Conservation (phyloP, 768 basidiomycete genomes). For the Tylopilus cervinicoccineus region DNA sequence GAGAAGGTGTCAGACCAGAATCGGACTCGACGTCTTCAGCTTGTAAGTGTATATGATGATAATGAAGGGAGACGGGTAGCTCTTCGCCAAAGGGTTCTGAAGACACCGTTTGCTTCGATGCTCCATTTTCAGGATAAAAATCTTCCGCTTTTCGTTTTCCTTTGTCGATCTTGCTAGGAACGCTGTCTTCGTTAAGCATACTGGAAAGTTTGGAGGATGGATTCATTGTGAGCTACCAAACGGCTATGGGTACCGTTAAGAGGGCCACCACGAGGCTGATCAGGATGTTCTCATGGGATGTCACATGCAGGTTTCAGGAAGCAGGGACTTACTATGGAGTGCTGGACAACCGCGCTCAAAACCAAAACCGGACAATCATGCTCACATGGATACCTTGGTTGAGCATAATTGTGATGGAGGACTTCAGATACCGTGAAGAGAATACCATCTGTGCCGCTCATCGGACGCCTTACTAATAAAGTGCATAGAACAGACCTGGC, state of each 20-base stretch:
- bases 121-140: background rate
- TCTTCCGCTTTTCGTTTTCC: constrained; percentile 21
- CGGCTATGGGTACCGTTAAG: constrained; percentile 1
- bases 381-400: too few relatives aligned
- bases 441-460: too few relatives aligned
- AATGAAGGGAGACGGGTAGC: background rate
- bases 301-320: too few relatives aligned
- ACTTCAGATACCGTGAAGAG: too few relatives aligned
- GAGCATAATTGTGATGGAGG: too few relatives aligned
- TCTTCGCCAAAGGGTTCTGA: constrained; percentile 11
- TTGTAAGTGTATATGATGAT: background rate
- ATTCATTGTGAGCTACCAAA: constrained; percentile 9
- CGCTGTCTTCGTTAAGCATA: constrained; percentile 1
- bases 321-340: too few relatives aligned
- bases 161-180: constrained; percentile 14
- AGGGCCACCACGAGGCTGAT: constrained; percentile 7
- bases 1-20: constrained; percentile 3
- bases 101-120: background rate
- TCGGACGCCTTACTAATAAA: too few relatives aligned
- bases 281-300: too few relatives aligned
- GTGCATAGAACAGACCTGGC: too few relatives aligned
- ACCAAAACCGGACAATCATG: too few relatives aligned
- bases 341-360: too few relatives aligned
- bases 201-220: constrained; percentile 8
- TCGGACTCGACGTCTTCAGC: background rate